Evolutionary conservation across 2,329 filamentous ascomycete species (phyloP).

Genomic region (Metarhizium robertsii): DNA sequence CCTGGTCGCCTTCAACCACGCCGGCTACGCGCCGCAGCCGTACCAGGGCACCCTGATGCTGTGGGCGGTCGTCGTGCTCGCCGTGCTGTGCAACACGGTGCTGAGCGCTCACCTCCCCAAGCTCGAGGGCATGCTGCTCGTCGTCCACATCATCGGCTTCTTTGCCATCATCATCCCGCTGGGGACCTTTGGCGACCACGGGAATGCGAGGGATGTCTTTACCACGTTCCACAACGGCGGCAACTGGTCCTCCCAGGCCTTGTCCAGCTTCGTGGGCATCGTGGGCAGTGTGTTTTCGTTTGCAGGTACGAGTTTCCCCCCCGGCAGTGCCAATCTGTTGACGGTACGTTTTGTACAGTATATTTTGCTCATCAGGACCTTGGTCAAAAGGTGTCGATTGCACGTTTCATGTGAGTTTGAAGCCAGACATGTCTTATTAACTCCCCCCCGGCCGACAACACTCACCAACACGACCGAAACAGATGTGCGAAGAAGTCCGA

Average conservation of each 20-base stretch:
- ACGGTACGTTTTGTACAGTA: too few species aligned
- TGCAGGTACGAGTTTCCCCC: constrained; percentile 9
- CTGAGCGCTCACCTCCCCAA: constrained; percentile 35
- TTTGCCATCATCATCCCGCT: constrained; percentile 23
- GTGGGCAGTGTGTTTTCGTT: constrained; percentile 29
- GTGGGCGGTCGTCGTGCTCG: constrained; percentile 36
- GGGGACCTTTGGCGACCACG: constrained; percentile 22
- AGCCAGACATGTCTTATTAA: too few species aligned
- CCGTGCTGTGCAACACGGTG: constrained; percentile 41
- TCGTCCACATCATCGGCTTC: constrained; percentile 33
- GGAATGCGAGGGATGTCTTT: constrained; percentile 28
- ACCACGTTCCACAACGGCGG: constrained; percentile 31
- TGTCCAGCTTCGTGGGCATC: constrained; percentile 36
- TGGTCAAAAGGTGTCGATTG: too few species aligned
- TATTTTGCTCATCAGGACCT: too few species aligned
- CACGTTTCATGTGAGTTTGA: neutral
- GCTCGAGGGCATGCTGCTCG: constrained; percentile 40
- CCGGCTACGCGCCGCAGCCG: constrained; percentile 15
- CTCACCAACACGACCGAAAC: neutral
- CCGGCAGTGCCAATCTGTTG: too few species aligned
- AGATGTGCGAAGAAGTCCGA: constrained; percentile 36
- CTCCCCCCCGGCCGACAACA: too few species aligned
- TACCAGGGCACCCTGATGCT: constrained; percentile 42
- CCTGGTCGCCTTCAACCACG: constrained; percentile 24
- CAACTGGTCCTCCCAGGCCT: constrained; percentile 28